Conservation (phyloP, 139 green algal species). For the Nannochloris sp. region DNA sequence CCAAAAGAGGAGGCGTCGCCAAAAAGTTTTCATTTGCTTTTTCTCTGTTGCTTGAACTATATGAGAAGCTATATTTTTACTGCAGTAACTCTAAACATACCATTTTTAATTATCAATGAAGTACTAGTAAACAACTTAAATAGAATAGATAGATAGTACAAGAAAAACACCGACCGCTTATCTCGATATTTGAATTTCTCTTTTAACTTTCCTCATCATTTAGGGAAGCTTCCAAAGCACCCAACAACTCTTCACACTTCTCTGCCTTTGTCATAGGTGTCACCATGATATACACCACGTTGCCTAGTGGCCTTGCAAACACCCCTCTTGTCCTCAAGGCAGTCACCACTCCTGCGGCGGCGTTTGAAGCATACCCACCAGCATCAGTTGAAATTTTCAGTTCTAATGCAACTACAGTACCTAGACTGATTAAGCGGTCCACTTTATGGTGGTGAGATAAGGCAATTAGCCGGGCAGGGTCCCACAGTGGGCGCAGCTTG, state of each 20-base stretch:
- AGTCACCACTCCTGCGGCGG: slow-evolving; percentile 34
- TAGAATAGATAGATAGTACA: not conserved
- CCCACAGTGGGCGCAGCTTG: slow-evolving; percentile 65
- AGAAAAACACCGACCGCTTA: not conserved
- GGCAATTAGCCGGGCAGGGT: slow-evolving; percentile 27
- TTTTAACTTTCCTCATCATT: not conserved
- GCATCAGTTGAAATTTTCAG: slow-evolving; percentile 30
- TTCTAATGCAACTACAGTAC: slow-evolving; percentile 81
- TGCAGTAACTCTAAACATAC: not conserved
- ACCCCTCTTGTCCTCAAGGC: slow-evolving; percentile 47
- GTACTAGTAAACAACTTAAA: not conserved
- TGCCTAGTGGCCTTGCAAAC: slow-evolving; percentile 77
- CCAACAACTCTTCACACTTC: slow-evolving; percentile 46
- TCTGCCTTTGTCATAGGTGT: slow-evolving; percentile 55
- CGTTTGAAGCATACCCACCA: slow-evolving; percentile 41
- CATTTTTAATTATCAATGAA: not conserved
- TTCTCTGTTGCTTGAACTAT: not conserved
- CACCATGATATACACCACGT: slow-evolving; percentile 89
- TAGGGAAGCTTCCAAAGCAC: slow-evolving; percentile 24
- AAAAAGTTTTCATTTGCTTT: too few species aligned
- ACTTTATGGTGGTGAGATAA: slow-evolving; percentile 58
- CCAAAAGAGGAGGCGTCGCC: too few species aligned
- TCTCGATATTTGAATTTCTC: not conserved
- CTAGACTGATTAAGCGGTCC: slow-evolving; percentile 50
- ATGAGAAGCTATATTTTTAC: not conserved